Evolutionary conservation across 306 rosid species (phyloP).

Genomic region (Geum urbanum): DNA sequence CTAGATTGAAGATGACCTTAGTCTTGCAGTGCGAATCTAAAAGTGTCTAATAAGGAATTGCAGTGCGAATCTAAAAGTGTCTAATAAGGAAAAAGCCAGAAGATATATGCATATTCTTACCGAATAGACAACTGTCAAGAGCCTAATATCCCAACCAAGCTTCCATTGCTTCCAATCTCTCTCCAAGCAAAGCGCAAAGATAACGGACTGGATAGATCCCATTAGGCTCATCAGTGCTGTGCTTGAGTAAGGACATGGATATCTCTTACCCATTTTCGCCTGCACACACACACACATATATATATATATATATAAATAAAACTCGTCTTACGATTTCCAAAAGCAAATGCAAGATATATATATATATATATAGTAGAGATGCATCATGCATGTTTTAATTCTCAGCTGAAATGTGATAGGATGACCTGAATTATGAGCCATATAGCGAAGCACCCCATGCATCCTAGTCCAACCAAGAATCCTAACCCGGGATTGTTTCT

Average conservation of each 20-base stretch:
- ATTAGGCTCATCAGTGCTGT: neutral
- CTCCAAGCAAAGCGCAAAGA: neutral
- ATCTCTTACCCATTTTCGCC: neutral
- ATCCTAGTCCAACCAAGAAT: neutral
- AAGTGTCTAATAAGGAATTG: neutral
- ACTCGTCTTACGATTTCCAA: neutral
- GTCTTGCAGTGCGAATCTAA: no score
- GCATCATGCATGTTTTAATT: no score
- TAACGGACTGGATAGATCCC: neutral
- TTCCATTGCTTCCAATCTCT: constrained; percentile 4
- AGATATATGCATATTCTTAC: neutral
- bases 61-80: no score
- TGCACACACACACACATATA: no score
- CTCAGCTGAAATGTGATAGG: no score
- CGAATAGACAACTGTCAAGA: neutral
- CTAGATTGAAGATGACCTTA: no score
- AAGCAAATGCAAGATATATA: neutral
- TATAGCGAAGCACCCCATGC: neutral
- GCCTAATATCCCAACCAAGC: neutral
- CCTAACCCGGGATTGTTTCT: neutral
- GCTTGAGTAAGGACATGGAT: neutral
- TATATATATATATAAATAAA: neutral
- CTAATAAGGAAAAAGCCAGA: neutral
- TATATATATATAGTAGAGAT: neutral
- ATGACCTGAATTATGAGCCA: constrained; percentile 1